Evolutionary conservation across 768 basidiomycete genomes (phyloP).

Genomic region (Lactarius indigo): DNA sequence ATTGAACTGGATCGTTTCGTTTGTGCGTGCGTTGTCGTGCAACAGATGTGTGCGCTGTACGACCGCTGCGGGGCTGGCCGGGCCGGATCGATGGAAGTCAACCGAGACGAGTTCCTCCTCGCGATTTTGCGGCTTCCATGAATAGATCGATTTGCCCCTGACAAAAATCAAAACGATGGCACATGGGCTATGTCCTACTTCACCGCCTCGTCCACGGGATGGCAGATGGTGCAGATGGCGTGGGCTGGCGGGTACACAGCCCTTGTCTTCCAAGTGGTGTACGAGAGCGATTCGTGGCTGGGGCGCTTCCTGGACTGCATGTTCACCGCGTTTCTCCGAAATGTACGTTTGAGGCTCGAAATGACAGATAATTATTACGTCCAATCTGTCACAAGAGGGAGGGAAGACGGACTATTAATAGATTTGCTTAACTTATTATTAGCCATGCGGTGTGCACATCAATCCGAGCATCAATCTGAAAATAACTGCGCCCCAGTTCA

Average conservation of each 20-base stretch:
- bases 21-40: constrained; percentile 8
- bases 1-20: constrained; percentile 12
- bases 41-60: constrained; percentile 7
- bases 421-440: not conserved
- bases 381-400: not conserved
- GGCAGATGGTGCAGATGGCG: not conserved
- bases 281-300: no score
- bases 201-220: not conserved
- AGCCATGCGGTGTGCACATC: not conserved
- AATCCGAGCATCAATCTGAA: not conserved
- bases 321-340: not conserved
- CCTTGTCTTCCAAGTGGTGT: not conserved
- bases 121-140: constrained; percentile 1
- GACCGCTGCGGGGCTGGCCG: not conserved
- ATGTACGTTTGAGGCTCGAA: not conserved
- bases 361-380: not conserved
- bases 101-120: constrained; percentile 9
- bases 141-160: not conserved
- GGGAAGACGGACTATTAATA: not conserved
- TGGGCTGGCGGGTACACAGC: not conserved
- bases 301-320: not conserved
- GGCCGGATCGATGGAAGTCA: not conserved
- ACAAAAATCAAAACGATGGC: not conserved
- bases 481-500: not conserved
- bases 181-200: not conserved